Conservation (phyloP, 441 rosid species). For the Adansonia rubrostipa region DNA sequence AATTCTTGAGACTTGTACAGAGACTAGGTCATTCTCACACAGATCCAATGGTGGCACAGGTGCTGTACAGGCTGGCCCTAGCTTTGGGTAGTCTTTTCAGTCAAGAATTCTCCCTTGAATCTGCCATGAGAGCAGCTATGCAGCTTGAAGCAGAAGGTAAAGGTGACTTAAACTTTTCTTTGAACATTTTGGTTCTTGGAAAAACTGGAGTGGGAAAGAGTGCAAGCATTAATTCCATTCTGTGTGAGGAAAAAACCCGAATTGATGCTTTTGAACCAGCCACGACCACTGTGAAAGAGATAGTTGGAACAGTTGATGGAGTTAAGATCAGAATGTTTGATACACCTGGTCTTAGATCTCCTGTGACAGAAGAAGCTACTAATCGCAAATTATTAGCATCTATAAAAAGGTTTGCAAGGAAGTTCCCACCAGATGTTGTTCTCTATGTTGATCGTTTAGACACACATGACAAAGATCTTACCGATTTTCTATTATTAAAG, state of each 20-base stretch:
- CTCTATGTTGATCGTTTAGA: constrained; percentile 84
- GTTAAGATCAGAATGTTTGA: constrained; percentile 63
- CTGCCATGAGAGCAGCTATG: constrained; percentile 43
- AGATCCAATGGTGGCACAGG: constrained; percentile 53
- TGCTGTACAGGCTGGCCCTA: constrained; percentile 44
- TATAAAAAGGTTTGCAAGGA: constrained; percentile 60
- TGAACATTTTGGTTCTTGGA: constrained; percentile 78
- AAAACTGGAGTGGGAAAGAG: constrained; percentile 94
- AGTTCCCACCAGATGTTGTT: constrained; percentile 73
- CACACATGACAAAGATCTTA: constrained; percentile 43
- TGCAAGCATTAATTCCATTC: constrained; percentile 83
- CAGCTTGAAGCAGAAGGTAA: constrained; percentile 55
- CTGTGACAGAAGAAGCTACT: constrained; percentile 49
- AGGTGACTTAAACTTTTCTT: constrained; percentile 52
- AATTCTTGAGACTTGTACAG: constrained; percentile 67
- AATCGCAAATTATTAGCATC: constrained; percentile 62
- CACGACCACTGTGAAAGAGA: constrained; percentile 54
- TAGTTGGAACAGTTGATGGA: constrained; percentile 62
- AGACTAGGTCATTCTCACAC: constrained; percentile 53
- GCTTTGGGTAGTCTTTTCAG: constrained; percentile 41
- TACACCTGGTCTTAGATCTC: constrained; percentile 72
- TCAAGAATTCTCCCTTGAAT: constrained; percentile 45
- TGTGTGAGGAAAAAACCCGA: constrained; percentile 53
- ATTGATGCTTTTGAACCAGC: constrained; percentile 65
- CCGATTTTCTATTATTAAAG: constrained; percentile 55